Conservation (phyloP, 176 grass and related monocot genomes). For the Areca catechu region DNA sequence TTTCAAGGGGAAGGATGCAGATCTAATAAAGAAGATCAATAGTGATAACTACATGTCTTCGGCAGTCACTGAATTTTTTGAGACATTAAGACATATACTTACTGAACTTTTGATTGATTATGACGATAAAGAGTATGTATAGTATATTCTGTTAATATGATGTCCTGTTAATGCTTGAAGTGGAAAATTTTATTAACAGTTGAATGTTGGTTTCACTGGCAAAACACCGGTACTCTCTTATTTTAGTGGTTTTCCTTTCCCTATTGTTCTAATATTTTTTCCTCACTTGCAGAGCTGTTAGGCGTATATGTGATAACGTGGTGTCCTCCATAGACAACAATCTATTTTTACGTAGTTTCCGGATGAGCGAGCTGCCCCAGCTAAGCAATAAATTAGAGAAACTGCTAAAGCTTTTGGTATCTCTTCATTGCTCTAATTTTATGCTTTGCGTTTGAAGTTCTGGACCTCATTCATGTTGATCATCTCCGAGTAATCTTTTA, state of each 20-base stretch:
- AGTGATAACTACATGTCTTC: conserved; percentile 56
- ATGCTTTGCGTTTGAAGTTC: background rate
- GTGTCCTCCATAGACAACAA: background rate
- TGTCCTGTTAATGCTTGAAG: background rate
- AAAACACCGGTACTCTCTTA: too few relatives aligned
- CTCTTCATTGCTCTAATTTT: conserved; percentile 2
- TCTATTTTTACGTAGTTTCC: conserved; percentile 39
- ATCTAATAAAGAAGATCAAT: conserved; percentile 52
- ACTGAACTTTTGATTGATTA: conserved; percentile 31
- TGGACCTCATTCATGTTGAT: background rate
- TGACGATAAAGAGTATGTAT: conserved; percentile 48
- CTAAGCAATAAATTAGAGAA: conserved; percentile 74
- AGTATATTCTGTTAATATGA: background rate
- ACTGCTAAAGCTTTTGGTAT: conserved; percentile 64
- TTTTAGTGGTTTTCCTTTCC: background rate
- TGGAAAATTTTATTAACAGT: too few relatives aligned
- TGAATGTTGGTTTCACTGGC: too few relatives aligned
- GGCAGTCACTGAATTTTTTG: conserved; percentile 74
- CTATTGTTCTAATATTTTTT: conserved; percentile 12
- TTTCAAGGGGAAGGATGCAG: conserved; percentile 70
- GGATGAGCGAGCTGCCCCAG: conserved; percentile 68
- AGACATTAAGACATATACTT: conserved; percentile 53
- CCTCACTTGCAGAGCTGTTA: conserved; percentile 38
- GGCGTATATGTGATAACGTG: conserved; percentile 22
- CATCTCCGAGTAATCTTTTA: conserved; percentile 12